Percentiles rank a stretch among this genome's conserved stretches.
These are phyloP conservation scores for Fusarium sterilihyphosum DNA, from an alignment of 2,329 filamentous ascomycete species.

Conservation along the genomic window DNA sequence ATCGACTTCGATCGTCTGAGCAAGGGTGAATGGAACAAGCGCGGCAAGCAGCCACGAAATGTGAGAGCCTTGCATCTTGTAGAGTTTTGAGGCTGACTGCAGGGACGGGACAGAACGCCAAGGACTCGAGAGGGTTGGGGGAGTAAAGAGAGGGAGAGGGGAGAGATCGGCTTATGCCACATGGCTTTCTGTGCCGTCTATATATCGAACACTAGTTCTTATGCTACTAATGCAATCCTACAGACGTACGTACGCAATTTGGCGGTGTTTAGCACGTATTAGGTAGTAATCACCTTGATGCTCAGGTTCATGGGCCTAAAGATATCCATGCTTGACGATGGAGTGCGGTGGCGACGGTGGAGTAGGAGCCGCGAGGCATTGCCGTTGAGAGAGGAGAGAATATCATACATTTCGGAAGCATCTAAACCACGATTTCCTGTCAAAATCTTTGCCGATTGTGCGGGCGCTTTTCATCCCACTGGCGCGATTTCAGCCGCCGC, in stretches of 20 bases:
- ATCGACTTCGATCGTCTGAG: constrained; percentile 34
- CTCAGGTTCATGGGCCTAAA: constrained; percentile 6
- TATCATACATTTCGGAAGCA: not conserved
- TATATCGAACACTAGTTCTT: constrained; percentile 20
- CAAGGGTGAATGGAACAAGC: constrained; percentile 17
- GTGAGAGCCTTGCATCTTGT: constrained; percentile 17
- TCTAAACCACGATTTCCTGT: not conserved
- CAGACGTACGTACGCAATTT: not conserved
- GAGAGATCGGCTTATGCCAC: constrained; percentile 19
- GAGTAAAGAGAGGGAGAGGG: not conserved
- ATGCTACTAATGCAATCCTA: not conserved
- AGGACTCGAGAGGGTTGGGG: constrained; percentile 10
- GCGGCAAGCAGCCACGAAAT: constrained; percentile 29
- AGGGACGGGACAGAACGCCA: constrained; percentile 5
- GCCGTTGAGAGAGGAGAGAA: not conserved
- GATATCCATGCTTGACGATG: constrained; percentile 13
- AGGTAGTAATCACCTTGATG: constrained; percentile 26
- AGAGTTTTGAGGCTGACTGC: constrained; percentile 9
- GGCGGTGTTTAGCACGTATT: constrained; percentile 12
- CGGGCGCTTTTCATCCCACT: not conserved
- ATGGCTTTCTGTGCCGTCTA: constrained; percentile 21
- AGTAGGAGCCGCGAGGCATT: not conserved
- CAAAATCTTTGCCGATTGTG: not conserved
- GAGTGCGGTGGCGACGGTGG: constrained; percentile 11
- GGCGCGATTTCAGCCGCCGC: not conserved